Conservation (phyloP, 495 filamentous ascomycete species). For the Cenococcum geophilum region DNA sequence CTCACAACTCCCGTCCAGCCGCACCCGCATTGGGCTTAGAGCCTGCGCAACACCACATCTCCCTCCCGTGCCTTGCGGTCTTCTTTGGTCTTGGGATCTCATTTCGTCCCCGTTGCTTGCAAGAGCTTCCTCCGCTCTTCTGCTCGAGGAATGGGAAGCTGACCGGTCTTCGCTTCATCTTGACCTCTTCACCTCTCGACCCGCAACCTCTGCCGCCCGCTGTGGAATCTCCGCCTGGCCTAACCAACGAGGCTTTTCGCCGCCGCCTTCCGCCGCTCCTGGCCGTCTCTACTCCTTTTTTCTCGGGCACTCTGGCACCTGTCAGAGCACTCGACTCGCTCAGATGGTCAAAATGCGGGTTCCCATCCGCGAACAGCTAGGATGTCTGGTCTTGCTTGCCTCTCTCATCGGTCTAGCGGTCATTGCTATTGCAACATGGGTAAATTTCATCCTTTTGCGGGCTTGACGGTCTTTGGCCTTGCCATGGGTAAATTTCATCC, state of each 20-base stretch:
- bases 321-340: not conserved
- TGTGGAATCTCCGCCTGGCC: not conserved
- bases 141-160: slow-evolving; percentile 17
- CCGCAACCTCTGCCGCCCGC: not conserved
- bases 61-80: not conserved
- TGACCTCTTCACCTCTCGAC: not conserved
- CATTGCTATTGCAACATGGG: slow-evolving; percentile 57
- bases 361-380: slow-evolving; percentile 77
- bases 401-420: slow-evolving; percentile 62
- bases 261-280: slow-evolving; percentile 3
- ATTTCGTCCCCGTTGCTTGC: not conserved
- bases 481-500: no score
- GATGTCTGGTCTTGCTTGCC: slow-evolving; percentile 62
- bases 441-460: slow-evolving; percentile 11
- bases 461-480: not conserved
- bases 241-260: not conserved
- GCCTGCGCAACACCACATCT: not conserved
- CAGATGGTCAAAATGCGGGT: slow-evolving; percentile 60
- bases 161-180: not conserved
- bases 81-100: not conserved
- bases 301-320: not conserved
- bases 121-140: not conserved
- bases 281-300: not conserved
- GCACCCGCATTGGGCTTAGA: not conserved
- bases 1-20: not conserved